Conservation (phyloP, 2,329 filamentous ascomycete species). For the Sclerotinia nivalis region DNA sequence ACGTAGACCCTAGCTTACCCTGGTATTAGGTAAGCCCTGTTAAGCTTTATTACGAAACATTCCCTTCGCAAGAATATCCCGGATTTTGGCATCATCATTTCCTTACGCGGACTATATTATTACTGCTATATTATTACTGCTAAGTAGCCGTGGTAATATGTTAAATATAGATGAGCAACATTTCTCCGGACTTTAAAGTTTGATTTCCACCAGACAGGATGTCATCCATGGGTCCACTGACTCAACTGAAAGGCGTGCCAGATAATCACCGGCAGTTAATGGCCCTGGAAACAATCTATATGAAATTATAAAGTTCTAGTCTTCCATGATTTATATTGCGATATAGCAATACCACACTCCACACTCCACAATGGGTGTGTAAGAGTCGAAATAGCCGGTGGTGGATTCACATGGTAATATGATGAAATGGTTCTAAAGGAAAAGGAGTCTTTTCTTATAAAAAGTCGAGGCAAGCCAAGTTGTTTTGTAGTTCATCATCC, state of each 20-base stretch:
- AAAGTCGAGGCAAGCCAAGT: not conserved
- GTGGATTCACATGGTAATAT: not conserved
- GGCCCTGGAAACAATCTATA: not conserved
- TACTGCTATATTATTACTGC: not conserved
- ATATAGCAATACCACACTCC: not conserved
- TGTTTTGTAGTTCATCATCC: conserved; percentile 2
- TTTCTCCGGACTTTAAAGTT: not conserved
- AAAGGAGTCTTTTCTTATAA: conserved; percentile 2
- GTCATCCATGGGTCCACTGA: not conserved
- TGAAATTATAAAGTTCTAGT: not conserved
- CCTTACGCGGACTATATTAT: not conserved
- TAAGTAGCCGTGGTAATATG: not conserved
- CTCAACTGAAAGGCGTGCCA: not conserved
- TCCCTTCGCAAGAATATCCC: too few relatives aligned
- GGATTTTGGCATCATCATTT: too few relatives aligned
- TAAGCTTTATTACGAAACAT: too few relatives aligned
- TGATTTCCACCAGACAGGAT: not conserved
- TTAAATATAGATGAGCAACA: not conserved
- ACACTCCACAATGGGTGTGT: not conserved
- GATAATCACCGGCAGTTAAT: not conserved
- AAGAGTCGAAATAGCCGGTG: not conserved
- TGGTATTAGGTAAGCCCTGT: not conserved
- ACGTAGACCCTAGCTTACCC: not conserved
- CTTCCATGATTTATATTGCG: not conserved
- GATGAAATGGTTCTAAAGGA: not conserved